phyloP scores from a whole-genome alignment of 2,329 filamentous ascomycete genomes.

The Cordyceps cicadae region DNA sequence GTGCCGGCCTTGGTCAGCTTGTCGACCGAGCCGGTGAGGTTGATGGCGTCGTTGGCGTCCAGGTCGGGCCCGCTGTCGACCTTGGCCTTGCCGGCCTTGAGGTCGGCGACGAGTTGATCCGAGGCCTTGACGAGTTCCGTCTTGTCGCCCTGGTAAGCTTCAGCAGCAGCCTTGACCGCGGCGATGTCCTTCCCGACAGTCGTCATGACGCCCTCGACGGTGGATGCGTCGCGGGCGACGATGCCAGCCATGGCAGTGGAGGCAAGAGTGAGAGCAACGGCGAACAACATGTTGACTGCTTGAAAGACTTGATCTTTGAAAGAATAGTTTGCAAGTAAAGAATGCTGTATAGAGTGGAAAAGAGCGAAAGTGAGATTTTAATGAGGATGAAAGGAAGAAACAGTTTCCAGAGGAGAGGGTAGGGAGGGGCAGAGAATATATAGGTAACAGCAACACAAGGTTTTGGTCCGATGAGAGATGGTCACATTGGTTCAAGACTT shows the following conservation, averaged over 20 bases:
- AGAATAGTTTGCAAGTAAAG: constrained; percentile 7
- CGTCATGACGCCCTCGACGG: neutral
- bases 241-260: constrained; percentile 6
- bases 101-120: constrained; percentile 9
- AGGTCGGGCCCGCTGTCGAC: neutral
- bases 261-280: constrained; percentile 5
- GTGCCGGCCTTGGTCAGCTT: neutral
- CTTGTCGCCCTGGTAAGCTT: constrained; percentile 13
- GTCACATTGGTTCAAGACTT: neutral
- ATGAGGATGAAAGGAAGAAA: constrained; percentile 4
- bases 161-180: constrained; percentile 3
- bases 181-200: neutral
- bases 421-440: neutral
- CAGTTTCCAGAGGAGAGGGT: neutral
- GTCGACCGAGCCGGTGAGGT: neutral
- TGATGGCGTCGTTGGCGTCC: neutral
- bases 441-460: neutral
- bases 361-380: constrained; percentile 5
- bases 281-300: constrained; percentile 13
- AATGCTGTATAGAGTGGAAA: constrained; percentile 8
- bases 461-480: neutral
- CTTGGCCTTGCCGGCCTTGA: constrained; percentile 10
- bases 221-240: constrained; percentile 1
- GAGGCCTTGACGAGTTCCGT: constrained; percentile 9
- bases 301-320: constrained; percentile 3